Evolutionary conservation across 305 asterid genomes (phyloP).

Genomic region (Galium porrigens): DNA sequence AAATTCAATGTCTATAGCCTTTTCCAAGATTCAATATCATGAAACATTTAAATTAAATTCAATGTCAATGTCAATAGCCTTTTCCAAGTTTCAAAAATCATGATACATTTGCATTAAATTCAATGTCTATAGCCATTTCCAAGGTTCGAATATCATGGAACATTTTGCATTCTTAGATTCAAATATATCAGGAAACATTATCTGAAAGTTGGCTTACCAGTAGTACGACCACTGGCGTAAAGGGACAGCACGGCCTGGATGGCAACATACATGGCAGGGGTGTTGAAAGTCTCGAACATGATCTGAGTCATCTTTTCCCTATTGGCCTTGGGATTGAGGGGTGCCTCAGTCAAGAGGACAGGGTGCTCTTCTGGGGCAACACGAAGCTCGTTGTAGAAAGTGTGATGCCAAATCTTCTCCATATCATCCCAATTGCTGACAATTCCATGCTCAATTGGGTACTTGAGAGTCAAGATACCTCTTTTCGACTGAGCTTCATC

Average conservation of each 20-base stretch:
- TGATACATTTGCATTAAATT: not conserved
- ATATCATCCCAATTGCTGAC: conserved; percentile 57
- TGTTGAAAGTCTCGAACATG: conserved; percentile 47
- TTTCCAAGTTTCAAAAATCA: not conserved
- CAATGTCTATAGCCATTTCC: not conserved
- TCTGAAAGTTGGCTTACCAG: conserved; percentile 27
- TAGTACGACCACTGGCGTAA: conserved; percentile 51
- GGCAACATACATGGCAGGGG: conserved; percentile 56
- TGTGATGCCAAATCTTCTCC: conserved; percentile 60
- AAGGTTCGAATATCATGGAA: not conserved
- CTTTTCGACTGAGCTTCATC: conserved; percentile 49
- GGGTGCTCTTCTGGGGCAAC: conserved; percentile 61
- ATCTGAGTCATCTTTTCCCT: conserved; percentile 54
- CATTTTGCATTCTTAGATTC: no score
- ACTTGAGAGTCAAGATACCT: conserved; percentile 42
- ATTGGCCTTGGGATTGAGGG: conserved; percentile 49
- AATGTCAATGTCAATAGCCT: not conserved
- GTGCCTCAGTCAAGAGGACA: conserved; percentile 45
- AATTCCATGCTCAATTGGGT: conserved; percentile 51
- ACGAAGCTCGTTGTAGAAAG: conserved; percentile 48
- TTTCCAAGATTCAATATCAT: not conserved
- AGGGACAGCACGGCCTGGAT: conserved; percentile 48
- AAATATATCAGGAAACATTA: not conserved
- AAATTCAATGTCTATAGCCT: not conserved
- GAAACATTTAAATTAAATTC: not conserved